A percentile compares a stretch with the other conserved stretches of the same genome.
These are phyloP conservation scores for Magnusiomyces tetraspermus DNA, from an alignment of 1,139 yeast genomes.

Conservation along the genomic window DNA sequence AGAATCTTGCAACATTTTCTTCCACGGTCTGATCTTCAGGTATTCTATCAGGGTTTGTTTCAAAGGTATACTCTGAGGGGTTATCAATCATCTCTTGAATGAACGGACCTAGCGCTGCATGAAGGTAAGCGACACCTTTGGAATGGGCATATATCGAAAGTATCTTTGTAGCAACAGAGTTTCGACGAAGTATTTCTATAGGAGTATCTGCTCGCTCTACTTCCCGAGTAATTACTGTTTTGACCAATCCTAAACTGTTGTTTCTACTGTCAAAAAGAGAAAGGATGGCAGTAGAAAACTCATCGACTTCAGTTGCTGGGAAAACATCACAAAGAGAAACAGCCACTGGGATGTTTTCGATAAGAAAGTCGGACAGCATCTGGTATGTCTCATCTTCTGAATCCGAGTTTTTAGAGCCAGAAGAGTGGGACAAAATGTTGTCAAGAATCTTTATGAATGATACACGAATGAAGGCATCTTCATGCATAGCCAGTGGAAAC, in stretches of 20 bases:
- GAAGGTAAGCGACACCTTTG: slow-evolving; percentile 53
- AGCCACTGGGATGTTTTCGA: slow-evolving; percentile 18
- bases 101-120: slow-evolving; percentile 46
- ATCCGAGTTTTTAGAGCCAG: slow-evolving; percentile 25
- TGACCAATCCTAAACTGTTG: slow-evolving; percentile 47
- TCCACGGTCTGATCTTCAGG: slow-evolving; percentile 34
- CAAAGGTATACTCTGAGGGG: slow-evolving; percentile 57
- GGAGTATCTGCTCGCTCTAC: slow-evolving; percentile 51
- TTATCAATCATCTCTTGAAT: slow-evolving; percentile 42
- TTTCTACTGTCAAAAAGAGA: slow-evolving; percentile 49
- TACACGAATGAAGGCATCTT: slow-evolving; percentile 52
- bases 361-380: slow-evolving; percentile 27
- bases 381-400: slow-evolving; percentile 25
- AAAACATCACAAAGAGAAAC: slow-evolving; percentile 33
- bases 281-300: slow-evolving; percentile 61
- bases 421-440: slow-evolving; percentile 46
- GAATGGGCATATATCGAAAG: slow-evolving; percentile 61
- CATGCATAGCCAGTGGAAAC: slow-evolving; percentile 69
- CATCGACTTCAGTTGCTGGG: slow-evolving; percentile 63
- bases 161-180: slow-evolving; percentile 72
- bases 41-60: slow-evolving; percentile 36
- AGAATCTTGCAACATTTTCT: slow-evolving; percentile 43
- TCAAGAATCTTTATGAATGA: slow-evolving; percentile 73
- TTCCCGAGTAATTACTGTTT: slow-evolving; percentile 52
- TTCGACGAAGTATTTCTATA: slow-evolving; percentile 67